Evolutionary conservation across 2,329 filamentous ascomycete genomes (phyloP), one percentile per base, ranked within the genome.

Genomic region (Sclerotinia borealis): DNA sequence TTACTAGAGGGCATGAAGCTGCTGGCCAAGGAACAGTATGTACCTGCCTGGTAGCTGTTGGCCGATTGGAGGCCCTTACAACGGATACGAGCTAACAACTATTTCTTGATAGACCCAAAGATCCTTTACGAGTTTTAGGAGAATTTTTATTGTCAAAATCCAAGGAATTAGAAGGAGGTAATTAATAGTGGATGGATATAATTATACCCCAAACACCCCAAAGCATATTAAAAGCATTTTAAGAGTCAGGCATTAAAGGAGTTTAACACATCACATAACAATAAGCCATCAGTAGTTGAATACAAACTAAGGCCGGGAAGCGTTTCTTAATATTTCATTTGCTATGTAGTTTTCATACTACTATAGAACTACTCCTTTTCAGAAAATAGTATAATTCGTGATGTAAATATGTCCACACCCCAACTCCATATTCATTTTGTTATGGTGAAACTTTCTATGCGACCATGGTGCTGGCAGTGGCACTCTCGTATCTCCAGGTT

Each of bases 401-500:
- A 62, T 62, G 60, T 64, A 68, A 73, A 70, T 61, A 68, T 67
- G 56, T 61, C 65, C 68, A 68, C 65, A 69, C 66, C 69, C 69
- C 67, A 72, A 73, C 70, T 72, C 71, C 71, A 63, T 65, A 63
- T 69, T 64, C 52, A 49, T 63, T 59, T 63, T 59, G 13, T 27
- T 61, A 64, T 67, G 27, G 19, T 41, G 36, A 34, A 61, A 65
- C 58, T 47, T 61, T 48, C 64, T 93, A 96, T 80, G 92, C 87
- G 79, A 96, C 92, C 76, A 96, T 84, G 78, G 92, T 96, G 86
- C 85, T 91, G 82, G 93, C 93, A 74, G 93, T 98, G 79, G 93
- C 92, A 80, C 86, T 91, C 90, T 98, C 93, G 87, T 98, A 98
- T 85, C 91, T 93, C 93, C 93, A 98, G 83, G 91, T 98, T 74